Base-by-base conservation (phyloP, 2,329 filamentous ascomycete genomes). In the Mycocentrospora acerina region DNA sequence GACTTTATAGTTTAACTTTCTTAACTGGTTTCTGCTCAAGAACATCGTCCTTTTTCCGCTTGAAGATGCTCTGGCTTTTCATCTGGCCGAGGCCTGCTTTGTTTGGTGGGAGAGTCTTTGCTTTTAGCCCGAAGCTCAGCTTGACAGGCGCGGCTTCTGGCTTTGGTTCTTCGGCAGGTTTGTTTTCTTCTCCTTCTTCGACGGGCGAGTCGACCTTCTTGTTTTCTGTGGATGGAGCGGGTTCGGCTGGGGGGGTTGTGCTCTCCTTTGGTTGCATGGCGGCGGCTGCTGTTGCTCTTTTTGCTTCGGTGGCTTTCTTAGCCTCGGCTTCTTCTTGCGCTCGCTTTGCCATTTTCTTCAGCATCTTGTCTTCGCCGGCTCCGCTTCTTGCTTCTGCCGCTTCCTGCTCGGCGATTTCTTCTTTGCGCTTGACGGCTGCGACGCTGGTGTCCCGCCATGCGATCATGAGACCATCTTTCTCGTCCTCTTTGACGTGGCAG, bases 401-500 rank as follows among this genome's bases (percentile, higher is more conserved):
- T 66, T 96, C 90, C 66, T 89, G 91, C 61, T 85, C 83, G 52
- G 84, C 75, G 32, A 96, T 76, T 17, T 88, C 88, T 51, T 96
- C 91, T 46, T 88, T 81, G 34, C 90, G 74, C 54, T 81, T 77
- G 49, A 97, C 70, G 1, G 90, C 88, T 39, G 95, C 91, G 0
- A 90, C 88, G 24, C 85, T 90, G 56, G 91, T 89, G 60, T 98
- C 91, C 41, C 96, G 84, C 88, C 90, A 98, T 2, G 85, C 77
- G 37, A 98, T 83, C 57, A 90, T 86, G 27, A 97, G 57, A 0
- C 88, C 93, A 66, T 95, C 91, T 47, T 87, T 83, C 27, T 83
- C 88, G 66, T 97, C 91, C 67, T 97, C 90, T 27, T 62, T 66
- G 0, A 97, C 90, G 19, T 88, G 77, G 57, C 88, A 95, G 30